A percentile compares a stretch with the other conserved stretches of the same genome.
Conservation (phyloP, 1,139 yeast species). For the Yamadazyma trypodendri region DNA sequence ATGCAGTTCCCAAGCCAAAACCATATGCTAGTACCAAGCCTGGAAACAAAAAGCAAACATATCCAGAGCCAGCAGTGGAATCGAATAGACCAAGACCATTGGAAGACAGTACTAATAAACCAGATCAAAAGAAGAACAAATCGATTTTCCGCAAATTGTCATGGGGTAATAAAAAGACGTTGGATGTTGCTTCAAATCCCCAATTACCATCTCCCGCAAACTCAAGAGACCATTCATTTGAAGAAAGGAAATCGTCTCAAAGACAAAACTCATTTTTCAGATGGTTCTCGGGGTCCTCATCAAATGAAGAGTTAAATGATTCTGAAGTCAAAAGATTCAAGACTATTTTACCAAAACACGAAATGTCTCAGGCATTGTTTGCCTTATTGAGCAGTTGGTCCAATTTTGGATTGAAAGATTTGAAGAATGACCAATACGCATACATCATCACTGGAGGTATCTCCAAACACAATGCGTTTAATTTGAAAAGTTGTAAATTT, state of each 20-base stretch:
- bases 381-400: constrained; percentile 68
- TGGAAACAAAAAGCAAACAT: constrained; percentile 16
- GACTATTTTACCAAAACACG: constrained; percentile 51
- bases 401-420: constrained; percentile 63
- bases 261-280: constrained; percentile 36
- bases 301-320: constrained; percentile 16
- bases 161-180: constrained; percentile 47
- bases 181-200: constrained; percentile 19
- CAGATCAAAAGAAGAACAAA: constrained; percentile 37
- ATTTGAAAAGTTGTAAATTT: constrained; percentile 64
- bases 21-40: constrained; percentile 32
- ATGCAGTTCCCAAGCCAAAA: constrained; percentile 13
- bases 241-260: constrained; percentile 27
- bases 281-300: constrained; percentile 41
- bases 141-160: constrained; percentile 67
- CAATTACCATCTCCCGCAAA: constrained; percentile 44
- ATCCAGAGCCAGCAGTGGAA: constrained; percentile 10
- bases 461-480: constrained; percentile 58
- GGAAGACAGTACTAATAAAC: constrained; percentile 22
- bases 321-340: constrained; percentile 37
- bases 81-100: constrained; percentile 14
- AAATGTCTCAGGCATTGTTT: constrained; percentile 63
- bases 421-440: constrained; percentile 45
- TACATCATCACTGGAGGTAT: constrained; percentile 57
- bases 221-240: constrained; percentile 31